phyloP scores from a whole-genome alignment of 805 yeast genomes.

The Lachancea meyersii region DNA sequence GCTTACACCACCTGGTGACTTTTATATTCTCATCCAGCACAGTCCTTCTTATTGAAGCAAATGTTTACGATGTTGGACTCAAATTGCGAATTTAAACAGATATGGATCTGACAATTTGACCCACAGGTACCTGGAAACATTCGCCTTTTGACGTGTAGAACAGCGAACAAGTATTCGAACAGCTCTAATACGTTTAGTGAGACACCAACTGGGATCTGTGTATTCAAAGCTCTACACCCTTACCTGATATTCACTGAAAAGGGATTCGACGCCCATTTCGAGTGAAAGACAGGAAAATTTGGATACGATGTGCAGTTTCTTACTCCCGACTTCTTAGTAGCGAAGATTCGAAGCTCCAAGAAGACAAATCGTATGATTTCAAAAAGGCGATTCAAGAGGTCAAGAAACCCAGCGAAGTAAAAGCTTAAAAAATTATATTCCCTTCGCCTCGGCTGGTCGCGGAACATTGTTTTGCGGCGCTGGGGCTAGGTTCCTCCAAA shows the following conservation, averaged over 20 bases:
- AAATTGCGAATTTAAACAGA: no score
- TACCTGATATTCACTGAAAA: conserved; percentile 41
- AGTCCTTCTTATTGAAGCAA: no score
- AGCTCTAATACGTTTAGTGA: no score
- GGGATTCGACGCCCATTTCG: conserved; percentile 50
- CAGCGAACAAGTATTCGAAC: no score
- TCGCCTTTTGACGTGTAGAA: no score
- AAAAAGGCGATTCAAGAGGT: conserved; percentile 35
- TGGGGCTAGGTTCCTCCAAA: conserved; percentile 41
- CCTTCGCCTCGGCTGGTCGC: conserved; percentile 65
- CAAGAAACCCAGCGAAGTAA: conserved; percentile 44
- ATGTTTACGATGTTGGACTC: no score
- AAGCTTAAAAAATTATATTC: conserved; percentile 46
- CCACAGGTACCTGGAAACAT: no score
- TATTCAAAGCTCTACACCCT: conserved; percentile 56
- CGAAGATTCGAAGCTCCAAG: conserved; percentile 38
- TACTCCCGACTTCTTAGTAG: conserved; percentile 36
- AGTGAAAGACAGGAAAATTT: conserved; percentile 50
- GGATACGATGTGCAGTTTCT: conserved; percentile 57
- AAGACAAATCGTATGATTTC: conserved; percentile 38
- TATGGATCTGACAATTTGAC: no score
- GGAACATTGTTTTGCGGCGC: conserved; percentile 56
- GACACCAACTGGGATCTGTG: conserved; percentile 60
- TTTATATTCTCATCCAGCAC: no score
- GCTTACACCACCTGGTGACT: no score